Evolutionary conservation across 164 flowering plant species (phyloP).

Genomic region (Nymphaea thermarum): DNA sequence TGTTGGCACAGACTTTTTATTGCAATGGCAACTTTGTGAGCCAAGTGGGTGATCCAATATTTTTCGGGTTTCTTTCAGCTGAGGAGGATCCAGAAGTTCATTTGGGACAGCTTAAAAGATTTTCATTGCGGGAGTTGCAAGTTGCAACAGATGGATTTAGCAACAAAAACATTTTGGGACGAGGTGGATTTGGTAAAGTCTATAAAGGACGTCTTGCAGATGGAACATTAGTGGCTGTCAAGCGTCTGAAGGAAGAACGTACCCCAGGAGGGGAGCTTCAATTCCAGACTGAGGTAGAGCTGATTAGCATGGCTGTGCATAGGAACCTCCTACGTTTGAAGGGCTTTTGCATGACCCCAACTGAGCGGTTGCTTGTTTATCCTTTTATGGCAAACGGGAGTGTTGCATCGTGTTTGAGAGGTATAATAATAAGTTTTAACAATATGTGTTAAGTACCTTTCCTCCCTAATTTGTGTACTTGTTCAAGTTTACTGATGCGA

Average conservation of each 20-base stretch:
- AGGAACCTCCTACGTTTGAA: conserved; percentile 27
- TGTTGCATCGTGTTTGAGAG: conserved; percentile 36
- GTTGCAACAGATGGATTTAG: conserved; percentile 39
- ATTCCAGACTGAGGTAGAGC: conserved; percentile 36
- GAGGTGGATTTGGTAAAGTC: conserved; percentile 43
- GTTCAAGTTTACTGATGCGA: too few species aligned
- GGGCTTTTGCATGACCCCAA: conserved; percentile 38
- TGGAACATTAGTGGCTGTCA: conserved; percentile 37
- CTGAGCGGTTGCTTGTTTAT: conserved; percentile 35
- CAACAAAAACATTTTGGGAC: conserved; percentile 30
- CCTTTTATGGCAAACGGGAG: conserved; percentile 39
- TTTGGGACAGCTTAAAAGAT: conserved; percentile 37
- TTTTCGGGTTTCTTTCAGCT: conserved; percentile 16
- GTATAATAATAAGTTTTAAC: conserved; percentile 3
- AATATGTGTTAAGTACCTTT: too few species aligned
- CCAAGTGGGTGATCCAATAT: neutral
- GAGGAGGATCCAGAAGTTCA: conserved; percentile 48
- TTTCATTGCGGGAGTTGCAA: conserved; percentile 32
- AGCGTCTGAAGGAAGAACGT: conserved; percentile 33
- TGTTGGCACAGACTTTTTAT: too few species aligned
- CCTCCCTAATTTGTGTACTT: too few species aligned
- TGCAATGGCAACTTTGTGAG: too few species aligned
- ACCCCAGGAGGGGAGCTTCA: conserved; percentile 35
- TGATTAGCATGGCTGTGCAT: conserved; percentile 41
- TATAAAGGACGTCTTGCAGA: conserved; percentile 37